Evolutionary conservation across 2,329 filamentous ascomycete genomes (phyloP).

Genomic region (Alternaria conjuncta): DNA sequence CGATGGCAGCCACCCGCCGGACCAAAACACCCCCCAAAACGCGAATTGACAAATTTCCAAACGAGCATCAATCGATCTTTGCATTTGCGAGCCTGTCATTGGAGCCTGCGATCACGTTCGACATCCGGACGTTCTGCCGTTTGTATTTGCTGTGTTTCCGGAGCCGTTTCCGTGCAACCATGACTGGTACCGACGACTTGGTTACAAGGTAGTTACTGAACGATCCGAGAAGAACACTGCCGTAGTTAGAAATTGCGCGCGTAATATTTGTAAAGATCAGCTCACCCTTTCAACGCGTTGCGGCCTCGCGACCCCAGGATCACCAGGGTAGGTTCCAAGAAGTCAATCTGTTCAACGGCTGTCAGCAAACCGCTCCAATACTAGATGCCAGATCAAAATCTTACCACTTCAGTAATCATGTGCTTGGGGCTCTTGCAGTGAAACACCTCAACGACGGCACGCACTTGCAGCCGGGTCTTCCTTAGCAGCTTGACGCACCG

Average conservation of each 20-base stretch:
- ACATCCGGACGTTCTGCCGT: constrained; percentile 71
- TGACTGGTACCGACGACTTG: constrained; percentile 95
- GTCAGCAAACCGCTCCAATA: constrained; percentile 30
- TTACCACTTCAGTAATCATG: constrained; percentile 87
- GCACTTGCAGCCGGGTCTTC: constrained; percentile 90
- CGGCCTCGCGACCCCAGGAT: constrained; percentile 91
- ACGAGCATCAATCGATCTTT: constrained; percentile 69
- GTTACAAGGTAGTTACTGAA: constrained; percentile 98
- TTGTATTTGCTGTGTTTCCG: constrained; percentile 86
- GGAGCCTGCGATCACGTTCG: constrained; percentile 81
- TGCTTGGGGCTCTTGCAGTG: constrained; percentile 98
- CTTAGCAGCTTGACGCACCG: constrained; percentile 83
- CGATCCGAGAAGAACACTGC: constrained; percentile 87
- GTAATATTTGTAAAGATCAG: constrained; percentile 16
- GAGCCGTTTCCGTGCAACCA: constrained; percentile 92
- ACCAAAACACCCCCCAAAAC: constrained; percentile 28
- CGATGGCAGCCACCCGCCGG: constrained; percentile 7
- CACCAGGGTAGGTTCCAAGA: constrained; percentile 87
- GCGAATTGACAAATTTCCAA: constrained; percentile 41
- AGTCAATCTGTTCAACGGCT: constrained; percentile 70
- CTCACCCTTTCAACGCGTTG: constrained; percentile 90
- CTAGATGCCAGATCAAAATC: constrained; percentile 37
- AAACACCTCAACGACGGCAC: constrained; percentile 92
- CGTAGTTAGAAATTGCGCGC: constrained; percentile 30
- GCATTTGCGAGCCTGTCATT: constrained; percentile 71